phyloP scores from a whole-genome alignment of 2,329 filamentous ascomycete genomes.

The Botrytis elliptica region DNA sequence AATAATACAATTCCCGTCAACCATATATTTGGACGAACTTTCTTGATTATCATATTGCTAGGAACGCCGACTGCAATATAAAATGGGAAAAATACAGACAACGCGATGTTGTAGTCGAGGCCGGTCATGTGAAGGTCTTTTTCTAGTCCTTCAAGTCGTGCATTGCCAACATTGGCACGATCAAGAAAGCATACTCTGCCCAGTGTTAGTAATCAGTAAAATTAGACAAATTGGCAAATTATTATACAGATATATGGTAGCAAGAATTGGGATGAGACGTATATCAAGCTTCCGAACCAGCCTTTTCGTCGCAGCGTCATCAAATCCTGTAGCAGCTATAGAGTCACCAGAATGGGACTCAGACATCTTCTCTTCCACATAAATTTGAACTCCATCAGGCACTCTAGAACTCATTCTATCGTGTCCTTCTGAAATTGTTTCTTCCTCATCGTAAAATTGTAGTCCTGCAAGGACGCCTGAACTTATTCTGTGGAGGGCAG shows the following conservation, averaged over 20 bases:
- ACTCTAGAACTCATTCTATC: neutral
- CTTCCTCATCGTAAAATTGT: neutral
- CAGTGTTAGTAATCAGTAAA: slow-evolving; percentile 8
- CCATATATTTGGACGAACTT: slow-evolving; percentile 54
- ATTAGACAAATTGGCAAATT: neutral
- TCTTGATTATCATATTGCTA: slow-evolving; percentile 43
- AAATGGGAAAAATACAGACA: slow-evolving; percentile 38
- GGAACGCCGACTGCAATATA: slow-evolving; percentile 38
- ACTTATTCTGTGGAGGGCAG: neutral
- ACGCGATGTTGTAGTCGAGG: slow-evolving; percentile 38
- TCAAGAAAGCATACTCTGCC: slow-evolving; percentile 36
- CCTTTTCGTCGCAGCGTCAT: slow-evolving; percentile 27
- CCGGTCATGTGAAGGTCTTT: slow-evolving; percentile 38
- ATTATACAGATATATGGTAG: slow-evolving; percentile 50
- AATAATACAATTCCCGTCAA: slow-evolving; percentile 61
- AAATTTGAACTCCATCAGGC: neutral
- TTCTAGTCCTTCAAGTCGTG: slow-evolving; percentile 36
- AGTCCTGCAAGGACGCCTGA: neutral
- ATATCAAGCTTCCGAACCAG: slow-evolving; percentile 35
- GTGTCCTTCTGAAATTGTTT: neutral
- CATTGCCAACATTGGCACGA: slow-evolving; percentile 39
- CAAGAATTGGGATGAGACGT: slow-evolving; percentile 45
- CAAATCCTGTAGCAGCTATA: slow-evolving; percentile 23
- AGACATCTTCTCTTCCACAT: slow-evolving; percentile 3
- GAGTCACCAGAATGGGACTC: neutral